Evolutionary conservation across 129 eudicot genomes (phyloP), one percentile per base, ranked within the genome.

Genomic region (Pulicaria dysenterica): DNA sequence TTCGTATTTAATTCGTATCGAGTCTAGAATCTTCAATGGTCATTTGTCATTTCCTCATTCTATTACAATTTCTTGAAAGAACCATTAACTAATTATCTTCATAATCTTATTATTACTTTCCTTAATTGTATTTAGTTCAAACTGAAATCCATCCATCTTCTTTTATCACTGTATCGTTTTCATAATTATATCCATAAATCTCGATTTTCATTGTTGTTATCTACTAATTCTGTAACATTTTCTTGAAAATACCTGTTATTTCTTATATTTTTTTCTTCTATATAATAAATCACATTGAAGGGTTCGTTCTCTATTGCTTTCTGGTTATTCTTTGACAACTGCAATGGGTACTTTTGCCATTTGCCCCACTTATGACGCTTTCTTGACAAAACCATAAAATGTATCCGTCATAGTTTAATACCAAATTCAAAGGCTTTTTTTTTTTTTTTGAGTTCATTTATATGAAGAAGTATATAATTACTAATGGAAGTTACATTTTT

Each of bases 151-250:
- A 51, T 7, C 54, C 31, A 24, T 24, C 31, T 0, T 24, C 31
- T 24, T 24, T 24, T 24, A 24, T 24, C 31, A 24, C 31, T 24
- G 31, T 24, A 24, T 24, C 31, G 31, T n/a, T n/a, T n/a, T n/a
- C n/a, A n/a, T n/a, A n/a, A n/a, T n/a, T n/a, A n/a, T n/a, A n/a
- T n/a, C n/a, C n/a, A n/a, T n/a, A n/a, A n/a, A n/a, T n/a, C 31
- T 24, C 31, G 31, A 40, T 63, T 64, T 36, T 15, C 69, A 62
- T 53, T 69, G 39, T 50, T 54, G 71, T 64, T 56, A 50, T 64
- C 41, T 74, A 12, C 5, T 24, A 47, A 62, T 24, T 39, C 40
- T 50, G 31, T 60, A 47, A 24, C 70, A 57, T 4, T 16, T 49
- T 56, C n/a, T 59, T 3, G 0, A 38, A 51, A 15, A 37, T n/a